Percentiles rank a stretch among this genome's conserved stretches.
phyloP scores from a whole-genome alignment of 768 basidiomycete genomes.

The Psilocybe cyanescens region DNA sequence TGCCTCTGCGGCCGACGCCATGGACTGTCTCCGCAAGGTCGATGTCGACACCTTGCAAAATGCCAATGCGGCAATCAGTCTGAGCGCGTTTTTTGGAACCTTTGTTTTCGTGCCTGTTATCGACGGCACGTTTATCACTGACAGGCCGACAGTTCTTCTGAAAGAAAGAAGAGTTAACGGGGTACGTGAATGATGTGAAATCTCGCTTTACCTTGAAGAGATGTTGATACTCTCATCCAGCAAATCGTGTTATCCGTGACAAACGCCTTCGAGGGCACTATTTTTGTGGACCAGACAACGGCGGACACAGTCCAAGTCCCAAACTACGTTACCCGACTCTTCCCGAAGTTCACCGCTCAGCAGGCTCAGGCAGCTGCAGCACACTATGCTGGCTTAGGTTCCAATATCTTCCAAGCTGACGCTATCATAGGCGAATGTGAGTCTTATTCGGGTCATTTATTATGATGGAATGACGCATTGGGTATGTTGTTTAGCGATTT shows the following conservation, averaged over 20 bases:
- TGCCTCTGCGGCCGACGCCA: conserved; percentile 29
- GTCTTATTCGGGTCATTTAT: not conserved
- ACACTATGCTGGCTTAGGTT: conserved; percentile 35
- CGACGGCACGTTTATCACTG: conserved; percentile 49
- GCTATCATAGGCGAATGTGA: conserved; percentile 45
- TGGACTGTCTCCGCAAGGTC: conserved; percentile 44
- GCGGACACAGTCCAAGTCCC: conserved; percentile 28
- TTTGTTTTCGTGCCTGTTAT: conserved; percentile 49
- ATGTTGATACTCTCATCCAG: not conserved
- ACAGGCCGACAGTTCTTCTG: conserved; percentile 41
- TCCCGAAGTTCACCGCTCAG: conserved; percentile 36
- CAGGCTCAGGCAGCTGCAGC: conserved; percentile 29
- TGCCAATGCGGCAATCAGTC: conserved; percentile 35
- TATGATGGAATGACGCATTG: not conserved
- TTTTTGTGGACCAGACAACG: conserved; percentile 38
- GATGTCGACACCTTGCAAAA: conserved; percentile 34
- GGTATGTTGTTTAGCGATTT: conserved; percentile 35
- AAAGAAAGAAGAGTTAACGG: conserved; percentile 26
- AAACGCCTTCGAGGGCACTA: conserved; percentile 40
- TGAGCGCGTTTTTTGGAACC: conserved; percentile 40
- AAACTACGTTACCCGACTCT: conserved; percentile 39
- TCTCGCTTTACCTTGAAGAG: not conserved
- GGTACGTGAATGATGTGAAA: not conserved
- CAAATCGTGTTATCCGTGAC: conserved; percentile 43
- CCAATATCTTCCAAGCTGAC: conserved; percentile 35